Percentiles rank a stretch among this genome's conserved stretches.
Evolutionary conservation across 805 yeast genomes (phyloP).

Genomic region (Kluyveromyces nonfermentans): DNA sequence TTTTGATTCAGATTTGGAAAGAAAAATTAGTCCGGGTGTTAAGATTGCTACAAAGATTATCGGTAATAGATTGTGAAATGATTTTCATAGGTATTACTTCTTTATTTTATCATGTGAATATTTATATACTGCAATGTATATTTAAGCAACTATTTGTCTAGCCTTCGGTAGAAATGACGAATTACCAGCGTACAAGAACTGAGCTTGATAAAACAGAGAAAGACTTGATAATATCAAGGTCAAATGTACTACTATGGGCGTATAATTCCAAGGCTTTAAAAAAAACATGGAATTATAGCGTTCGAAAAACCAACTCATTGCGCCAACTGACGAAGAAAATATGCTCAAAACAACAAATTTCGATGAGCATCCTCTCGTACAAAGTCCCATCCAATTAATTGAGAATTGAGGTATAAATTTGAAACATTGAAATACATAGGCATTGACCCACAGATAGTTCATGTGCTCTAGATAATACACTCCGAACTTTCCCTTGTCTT

Average conservation of each 20-base stretch:
- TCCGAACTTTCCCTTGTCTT: slow-evolving; percentile 25
- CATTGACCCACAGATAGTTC: slow-evolving; percentile 33
- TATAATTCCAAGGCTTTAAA: slow-evolving; percentile 17
- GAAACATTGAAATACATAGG: slow-evolving; percentile 18
- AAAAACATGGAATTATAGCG: slow-evolving; percentile 8
- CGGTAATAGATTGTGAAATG: slow-evolving; percentile 41
- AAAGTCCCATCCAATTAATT: slow-evolving; percentile 32
- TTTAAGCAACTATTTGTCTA: background rate
- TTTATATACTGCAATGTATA: background rate
- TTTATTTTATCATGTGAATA: background rate
- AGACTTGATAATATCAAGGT: slow-evolving; percentile 12
- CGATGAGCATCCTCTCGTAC: slow-evolving; percentile 25
- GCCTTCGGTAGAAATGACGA: slow-evolving; percentile 16
- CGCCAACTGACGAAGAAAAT: slow-evolving; percentile 2
- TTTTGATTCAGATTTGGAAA: slow-evolving; percentile 48
- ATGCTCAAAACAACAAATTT: slow-evolving; percentile 13
- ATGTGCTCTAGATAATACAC: slow-evolving; percentile 33
- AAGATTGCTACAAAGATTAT: slow-evolving; percentile 55
- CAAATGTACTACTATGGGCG: slow-evolving; percentile 12
- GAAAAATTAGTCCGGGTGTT: slow-evolving; percentile 55
- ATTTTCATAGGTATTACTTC: background rate
- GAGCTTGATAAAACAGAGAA: slow-evolving; percentile 21
- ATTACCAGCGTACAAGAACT: slow-evolving; percentile 14
- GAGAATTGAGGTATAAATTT: slow-evolving; percentile 35
- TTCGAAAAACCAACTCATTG: slow-evolving; percentile 4